Evolutionary conservation across 768 basidiomycete species (phyloP).

Genomic region (Suillus luteus): DNA sequence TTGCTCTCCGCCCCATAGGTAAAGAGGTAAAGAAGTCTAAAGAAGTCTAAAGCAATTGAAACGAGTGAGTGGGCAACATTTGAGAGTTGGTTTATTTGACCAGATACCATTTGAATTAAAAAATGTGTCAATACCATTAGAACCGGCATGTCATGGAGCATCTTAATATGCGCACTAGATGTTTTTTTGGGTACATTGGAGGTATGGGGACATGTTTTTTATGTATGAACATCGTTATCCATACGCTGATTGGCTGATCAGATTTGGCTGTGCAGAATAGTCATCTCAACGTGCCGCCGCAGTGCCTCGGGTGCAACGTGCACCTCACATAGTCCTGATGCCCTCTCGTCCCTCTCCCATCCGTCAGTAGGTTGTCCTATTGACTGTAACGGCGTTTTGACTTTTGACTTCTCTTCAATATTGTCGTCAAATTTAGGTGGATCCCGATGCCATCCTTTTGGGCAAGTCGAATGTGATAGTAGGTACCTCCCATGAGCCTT

Average conservation of each 20-base stretch:
- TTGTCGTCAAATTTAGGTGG: no score
- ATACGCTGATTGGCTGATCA: not conserved
- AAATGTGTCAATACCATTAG: not conserved
- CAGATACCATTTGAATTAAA: not conserved
- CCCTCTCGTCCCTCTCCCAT: not conserved
- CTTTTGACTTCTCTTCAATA: not conserved
- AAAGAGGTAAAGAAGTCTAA: conserved; percentile 3
- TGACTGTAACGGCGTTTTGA: not conserved
- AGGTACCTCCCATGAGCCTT: conserved; percentile 1
- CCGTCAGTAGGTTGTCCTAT: not conserved
- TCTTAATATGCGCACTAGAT: conserved; percentile 1
- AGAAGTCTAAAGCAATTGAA: not conserved
- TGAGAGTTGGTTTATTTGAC: not conserved
- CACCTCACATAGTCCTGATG: not conserved
- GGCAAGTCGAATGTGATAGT: not conserved
- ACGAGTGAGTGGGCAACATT: not conserved
- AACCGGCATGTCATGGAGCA: not conserved
- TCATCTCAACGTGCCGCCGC: not conserved
- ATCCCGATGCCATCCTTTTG: not conserved
- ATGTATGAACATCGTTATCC: not conserved
- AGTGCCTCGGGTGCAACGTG: not conserved
- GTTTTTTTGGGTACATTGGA: not conserved
- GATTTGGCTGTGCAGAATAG: not conserved
- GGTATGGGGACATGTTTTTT: not conserved
- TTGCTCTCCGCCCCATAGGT: not conserved